phyloP scores from a whole-genome alignment of 148 eudicot genomes.

The Rhododendron vialii region DNA sequence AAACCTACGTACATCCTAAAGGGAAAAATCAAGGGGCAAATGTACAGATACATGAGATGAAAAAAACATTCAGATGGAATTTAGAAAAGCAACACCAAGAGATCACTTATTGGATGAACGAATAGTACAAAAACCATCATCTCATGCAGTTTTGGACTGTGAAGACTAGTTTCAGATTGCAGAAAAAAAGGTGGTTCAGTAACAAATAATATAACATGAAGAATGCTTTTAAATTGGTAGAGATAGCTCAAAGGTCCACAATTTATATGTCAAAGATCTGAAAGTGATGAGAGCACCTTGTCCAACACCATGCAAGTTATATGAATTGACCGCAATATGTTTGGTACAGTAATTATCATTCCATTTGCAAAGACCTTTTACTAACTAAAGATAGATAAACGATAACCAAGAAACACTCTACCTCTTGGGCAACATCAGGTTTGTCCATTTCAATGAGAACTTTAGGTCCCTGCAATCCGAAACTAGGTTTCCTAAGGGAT shows the following conservation, averaged over 20 bases:
- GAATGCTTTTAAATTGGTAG: not conserved
- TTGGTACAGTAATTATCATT: not conserved
- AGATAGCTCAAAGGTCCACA: not conserved
- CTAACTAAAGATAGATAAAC: not conserved
- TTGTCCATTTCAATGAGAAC: constrained; percentile 72
- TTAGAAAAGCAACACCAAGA: not conserved
- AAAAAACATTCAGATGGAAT: not conserved
- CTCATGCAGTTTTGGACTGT: not conserved
- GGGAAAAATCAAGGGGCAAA: not conserved
- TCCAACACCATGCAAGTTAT: not conserved
- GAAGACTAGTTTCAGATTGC: not conserved
- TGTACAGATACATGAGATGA: not conserved
- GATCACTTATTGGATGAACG: not conserved
- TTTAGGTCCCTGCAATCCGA: constrained; percentile 61
- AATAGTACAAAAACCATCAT: not conserved
- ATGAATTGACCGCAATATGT: not conserved
- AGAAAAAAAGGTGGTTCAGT: not conserved
- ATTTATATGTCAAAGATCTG: not conserved
- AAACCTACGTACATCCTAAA: not conserved
- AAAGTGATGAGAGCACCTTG: not conserved
- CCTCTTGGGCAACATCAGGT: constrained; percentile 91
- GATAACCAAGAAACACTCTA: constrained; percentile 18
- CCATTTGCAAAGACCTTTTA: not conserved
- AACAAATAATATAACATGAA: not conserved
- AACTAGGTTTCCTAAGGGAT: constrained; percentile 38